Percentiles rank a stretch among this genome's conserved stretches.
Evolutionary conservation across 1,139 yeast genomes (phyloP).

Genomic region (Hansenula lynferdii): DNA sequence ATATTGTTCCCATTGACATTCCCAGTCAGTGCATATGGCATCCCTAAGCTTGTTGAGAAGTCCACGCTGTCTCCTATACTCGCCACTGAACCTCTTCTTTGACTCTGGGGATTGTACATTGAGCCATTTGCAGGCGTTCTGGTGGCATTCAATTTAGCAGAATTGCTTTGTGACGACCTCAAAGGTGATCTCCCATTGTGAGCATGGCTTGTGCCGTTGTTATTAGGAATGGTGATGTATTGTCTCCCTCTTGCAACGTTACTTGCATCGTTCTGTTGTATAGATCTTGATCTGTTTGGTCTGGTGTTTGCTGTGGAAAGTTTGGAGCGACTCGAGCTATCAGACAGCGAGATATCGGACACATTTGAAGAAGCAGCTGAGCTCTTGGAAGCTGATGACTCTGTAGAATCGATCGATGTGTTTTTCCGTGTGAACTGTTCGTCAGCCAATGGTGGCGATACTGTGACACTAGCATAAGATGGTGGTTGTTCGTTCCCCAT

Average conservation of each 20-base stretch:
- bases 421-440: not conserved
- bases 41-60: constrained; percentile 15
- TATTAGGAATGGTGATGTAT: not conserved
- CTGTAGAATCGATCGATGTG: not conserved
- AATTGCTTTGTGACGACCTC: not conserved
- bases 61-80: constrained; percentile 13
- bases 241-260: constrained; percentile 1
- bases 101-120: constrained; percentile 1
- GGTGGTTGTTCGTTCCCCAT: too few relatives aligned
- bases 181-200: not conserved
- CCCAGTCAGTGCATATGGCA: constrained; percentile 14
- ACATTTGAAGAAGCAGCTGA: not conserved
- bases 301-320: too few relatives aligned
- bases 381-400: not conserved
- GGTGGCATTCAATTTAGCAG: not conserved
- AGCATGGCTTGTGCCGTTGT: too few relatives aligned
- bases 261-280: not conserved
- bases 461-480: not conserved
- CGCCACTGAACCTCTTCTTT: constrained; percentile 14
- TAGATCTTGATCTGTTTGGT: not conserved
- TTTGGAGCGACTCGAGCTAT: not conserved
- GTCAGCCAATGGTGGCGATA: not conserved
- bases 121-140: not conserved
- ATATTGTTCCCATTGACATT: constrained; percentile 6
- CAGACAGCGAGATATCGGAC: too few relatives aligned